Evolutionary conservation across 495 filamentous ascomycete species (phyloP).

Genomic region (Tricharina praecox): DNA sequence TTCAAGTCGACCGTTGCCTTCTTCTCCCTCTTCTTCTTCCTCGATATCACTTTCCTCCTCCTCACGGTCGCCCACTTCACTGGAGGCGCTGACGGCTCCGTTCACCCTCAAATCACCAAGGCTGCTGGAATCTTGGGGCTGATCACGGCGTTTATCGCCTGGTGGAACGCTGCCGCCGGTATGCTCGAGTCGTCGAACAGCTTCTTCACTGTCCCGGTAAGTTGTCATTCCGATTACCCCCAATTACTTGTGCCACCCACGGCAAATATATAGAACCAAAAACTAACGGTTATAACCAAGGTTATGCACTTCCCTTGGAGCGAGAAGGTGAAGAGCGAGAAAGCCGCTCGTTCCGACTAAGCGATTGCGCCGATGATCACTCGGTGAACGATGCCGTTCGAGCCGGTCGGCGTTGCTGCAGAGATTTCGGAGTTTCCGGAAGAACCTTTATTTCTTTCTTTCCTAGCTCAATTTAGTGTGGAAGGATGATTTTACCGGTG

Average conservation of each 20-base stretch:
- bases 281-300: slow-evolving; percentile 10
- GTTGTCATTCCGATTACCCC: too few species aligned
- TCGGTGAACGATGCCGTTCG: too few species aligned
- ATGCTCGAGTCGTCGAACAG: slow-evolving; percentile 77
- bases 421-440: not conserved
- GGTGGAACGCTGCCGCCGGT: slow-evolving; percentile 96
- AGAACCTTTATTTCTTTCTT: not conserved
- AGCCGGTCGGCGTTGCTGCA: not conserved
- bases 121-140: slow-evolving; percentile 81
- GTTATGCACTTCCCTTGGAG: slow-evolving; percentile 95
- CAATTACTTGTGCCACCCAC: too few species aligned
- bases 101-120: slow-evolving; percentile 37
- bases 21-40: slow-evolving; percentile 85
- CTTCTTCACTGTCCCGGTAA: slow-evolving; percentile 81
- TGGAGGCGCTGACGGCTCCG: slow-evolving; percentile 28
- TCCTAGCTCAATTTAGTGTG: too few species aligned
- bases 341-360: slow-evolving; percentile 6
- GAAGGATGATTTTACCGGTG: too few species aligned
- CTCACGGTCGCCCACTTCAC: slow-evolving; percentile 59
- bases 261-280: too few species aligned
- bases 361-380: too few species aligned
- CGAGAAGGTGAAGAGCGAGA: slow-evolving; percentile 47
- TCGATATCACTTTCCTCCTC: slow-evolving; percentile 82
- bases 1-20: slow-evolving; percentile 88
- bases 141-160: slow-evolving; percentile 75